phyloP scores from a whole-genome alignment of 805 yeast genomes.

The Wickerhamiella sergipiensis region DNA sequence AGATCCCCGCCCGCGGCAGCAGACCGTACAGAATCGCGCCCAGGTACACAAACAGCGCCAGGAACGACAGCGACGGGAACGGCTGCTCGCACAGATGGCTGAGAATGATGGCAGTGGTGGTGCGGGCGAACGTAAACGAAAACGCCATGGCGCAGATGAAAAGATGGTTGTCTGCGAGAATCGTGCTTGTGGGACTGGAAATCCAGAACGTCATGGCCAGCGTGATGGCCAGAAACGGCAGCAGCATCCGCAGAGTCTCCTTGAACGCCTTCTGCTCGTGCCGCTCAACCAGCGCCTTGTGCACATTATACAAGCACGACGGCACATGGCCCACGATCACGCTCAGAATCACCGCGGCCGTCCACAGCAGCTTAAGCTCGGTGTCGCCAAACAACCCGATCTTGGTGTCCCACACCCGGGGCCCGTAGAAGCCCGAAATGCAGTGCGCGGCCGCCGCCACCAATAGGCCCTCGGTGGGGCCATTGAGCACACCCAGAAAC shows the following conservation, averaged over 20 bases:
- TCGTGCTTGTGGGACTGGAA: constrained; percentile 35
- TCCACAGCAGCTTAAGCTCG: constrained; percentile 22
- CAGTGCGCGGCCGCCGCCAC: constrained; percentile 45
- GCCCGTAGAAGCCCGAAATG: constrained; percentile 54
- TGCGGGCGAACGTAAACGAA: constrained; percentile 82
- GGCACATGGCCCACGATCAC: constrained; percentile 48
- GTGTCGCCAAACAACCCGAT: constrained; percentile 34
- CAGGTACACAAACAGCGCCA: constrained; percentile 34
- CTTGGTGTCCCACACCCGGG: constrained; percentile 8
- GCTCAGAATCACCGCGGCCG: constrained; percentile 17
- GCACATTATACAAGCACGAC: constrained; percentile 42
- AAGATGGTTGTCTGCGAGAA: constrained; percentile 31
- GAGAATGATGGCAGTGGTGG: constrained; percentile 43
- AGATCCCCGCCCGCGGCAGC: constrained; percentile 41
- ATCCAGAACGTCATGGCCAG: constrained; percentile 33
- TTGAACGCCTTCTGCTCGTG: not conserved
- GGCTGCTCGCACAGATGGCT: constrained; percentile 73
- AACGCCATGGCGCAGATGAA: constrained; percentile 65
- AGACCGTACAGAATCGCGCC: constrained; percentile 26
- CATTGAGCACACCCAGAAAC: constrained; percentile 70
- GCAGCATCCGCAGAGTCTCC: constrained; percentile 29
- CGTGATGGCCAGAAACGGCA: constrained; percentile 54
- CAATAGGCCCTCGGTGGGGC: constrained; percentile 92
- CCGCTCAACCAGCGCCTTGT: constrained; percentile 32
- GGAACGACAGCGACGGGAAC: constrained; percentile 63